Conservation (phyloP, 2,329 filamentous ascomycete genomes). For the Aspergillus ibericus region DNA sequence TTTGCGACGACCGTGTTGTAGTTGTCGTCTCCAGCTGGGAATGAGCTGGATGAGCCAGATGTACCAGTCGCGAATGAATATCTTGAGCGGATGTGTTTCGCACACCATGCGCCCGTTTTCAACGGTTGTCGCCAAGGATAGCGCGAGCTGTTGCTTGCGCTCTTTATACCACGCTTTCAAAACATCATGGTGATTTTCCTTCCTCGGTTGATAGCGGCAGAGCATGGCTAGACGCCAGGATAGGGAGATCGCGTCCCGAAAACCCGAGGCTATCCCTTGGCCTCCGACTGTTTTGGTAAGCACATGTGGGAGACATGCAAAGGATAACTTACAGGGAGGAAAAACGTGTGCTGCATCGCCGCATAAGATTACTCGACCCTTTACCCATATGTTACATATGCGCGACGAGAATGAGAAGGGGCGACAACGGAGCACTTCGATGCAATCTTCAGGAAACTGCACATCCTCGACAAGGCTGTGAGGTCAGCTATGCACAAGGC, state of each 20-base stretch:
- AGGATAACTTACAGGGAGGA: constrained; percentile 44
- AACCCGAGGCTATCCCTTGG: constrained; percentile 44
- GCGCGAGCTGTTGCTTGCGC: constrained; percentile 40
- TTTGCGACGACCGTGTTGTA: constrained; percentile 32
- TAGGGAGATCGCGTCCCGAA: constrained; percentile 40
- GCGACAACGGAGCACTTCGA: constrained; percentile 47
- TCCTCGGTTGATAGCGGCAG: constrained; percentile 15
- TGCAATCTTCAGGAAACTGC: constrained; percentile 48
- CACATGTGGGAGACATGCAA: neutral
- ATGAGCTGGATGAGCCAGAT: constrained; percentile 36
- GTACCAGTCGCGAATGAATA: constrained; percentile 33
- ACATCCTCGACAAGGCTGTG: constrained; percentile 29
- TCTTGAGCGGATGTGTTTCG: constrained; percentile 30
- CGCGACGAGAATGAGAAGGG: constrained; percentile 48
- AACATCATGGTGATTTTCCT: constrained; percentile 22
- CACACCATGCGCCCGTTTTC: constrained; percentile 36
- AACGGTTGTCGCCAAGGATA: constrained; percentile 36
- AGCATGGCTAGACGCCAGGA: constrained; percentile 40
- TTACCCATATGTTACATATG: constrained; percentile 50
- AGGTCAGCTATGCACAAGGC: neutral
- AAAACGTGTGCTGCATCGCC: constrained; percentile 56
- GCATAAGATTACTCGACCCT: constrained; percentile 44
- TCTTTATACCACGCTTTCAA: constrained; percentile 37
- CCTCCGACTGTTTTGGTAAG: constrained; percentile 34
- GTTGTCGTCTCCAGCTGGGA: constrained; percentile 29